These are phyloP conservation scores for Auriscalpium microsporum DNA, from an alignment of 768 basidiomycete genomes.

Conservation along the genomic window DNA sequence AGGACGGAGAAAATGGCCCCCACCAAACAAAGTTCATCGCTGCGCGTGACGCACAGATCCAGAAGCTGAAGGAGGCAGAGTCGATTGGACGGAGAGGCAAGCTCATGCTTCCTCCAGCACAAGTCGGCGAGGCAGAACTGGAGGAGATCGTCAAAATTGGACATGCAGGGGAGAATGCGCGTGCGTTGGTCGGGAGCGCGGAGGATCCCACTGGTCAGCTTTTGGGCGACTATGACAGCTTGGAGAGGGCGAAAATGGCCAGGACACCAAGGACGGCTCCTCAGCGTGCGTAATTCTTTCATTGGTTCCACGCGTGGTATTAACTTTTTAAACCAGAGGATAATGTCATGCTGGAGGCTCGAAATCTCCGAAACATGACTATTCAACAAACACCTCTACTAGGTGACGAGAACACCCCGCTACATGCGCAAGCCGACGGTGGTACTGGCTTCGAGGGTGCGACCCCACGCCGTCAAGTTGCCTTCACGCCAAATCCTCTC, in stretches of 20 bases:
- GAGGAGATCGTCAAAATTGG: constrained; percentile 99
- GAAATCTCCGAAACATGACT: constrained; percentile 92
- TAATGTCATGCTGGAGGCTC: constrained; percentile 87
- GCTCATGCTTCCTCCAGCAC: constrained; percentile 76
- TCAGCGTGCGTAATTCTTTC: constrained; percentile 46
- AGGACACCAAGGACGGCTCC: constrained; percentile 92
- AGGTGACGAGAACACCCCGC: constrained; percentile 95
- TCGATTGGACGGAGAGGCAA: constrained; percentile 84
- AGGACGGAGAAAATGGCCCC: constrained; percentile 49
- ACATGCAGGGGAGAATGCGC: constrained; percentile 81
- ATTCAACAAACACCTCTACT: constrained; percentile 88
- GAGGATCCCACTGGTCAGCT: constrained; percentile 80
- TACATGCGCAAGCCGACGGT: constrained; percentile 63
- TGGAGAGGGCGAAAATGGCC: constrained; percentile 85
- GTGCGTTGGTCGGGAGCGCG: constrained; percentile 74
- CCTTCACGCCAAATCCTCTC: constrained; percentile 94
- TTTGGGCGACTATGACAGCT: constrained; percentile 85
- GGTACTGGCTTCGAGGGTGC: constrained; percentile 94
- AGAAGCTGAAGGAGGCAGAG: constrained; percentile 95
- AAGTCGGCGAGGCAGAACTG: constrained; percentile 89
- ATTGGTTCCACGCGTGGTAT: constrained; percentile 5
- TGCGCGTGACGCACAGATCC: constrained; percentile 96
- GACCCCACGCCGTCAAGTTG: constrained; percentile 83
- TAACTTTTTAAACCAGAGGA: constrained; percentile 57
- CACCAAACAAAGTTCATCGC: constrained; percentile 93